Percentiles rank a stretch among this genome's conserved stretches.
Conservation (phyloP, 345 rosid species). For the Ailanthus altissimus region DNA sequence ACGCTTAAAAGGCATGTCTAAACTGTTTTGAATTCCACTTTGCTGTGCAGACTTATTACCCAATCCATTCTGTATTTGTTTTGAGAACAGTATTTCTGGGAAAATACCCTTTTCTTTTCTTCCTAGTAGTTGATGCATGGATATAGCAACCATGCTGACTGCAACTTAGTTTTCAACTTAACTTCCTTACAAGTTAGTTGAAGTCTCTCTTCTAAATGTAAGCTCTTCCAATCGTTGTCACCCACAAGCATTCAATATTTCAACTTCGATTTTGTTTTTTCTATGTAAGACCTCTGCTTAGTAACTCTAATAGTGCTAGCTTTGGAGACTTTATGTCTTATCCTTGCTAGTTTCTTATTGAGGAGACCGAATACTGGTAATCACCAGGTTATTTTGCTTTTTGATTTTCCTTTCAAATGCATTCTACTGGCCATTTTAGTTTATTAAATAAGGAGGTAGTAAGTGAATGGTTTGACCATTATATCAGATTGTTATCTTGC, state of each 20-base stretch:
- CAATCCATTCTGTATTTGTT: neutral
- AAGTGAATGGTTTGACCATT: neutral
- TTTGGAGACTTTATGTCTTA: neutral
- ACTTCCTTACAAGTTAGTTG: too few species aligned
- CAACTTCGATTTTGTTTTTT: neutral
- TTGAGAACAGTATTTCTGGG: neutral
- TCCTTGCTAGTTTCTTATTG: neutral
- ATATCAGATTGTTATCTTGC: neutral
- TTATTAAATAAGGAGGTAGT: neutral
- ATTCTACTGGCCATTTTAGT: neutral
- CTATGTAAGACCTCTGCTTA: neutral
- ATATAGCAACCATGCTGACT: neutral
- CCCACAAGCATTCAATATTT: neutral
- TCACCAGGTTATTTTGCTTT: neutral
- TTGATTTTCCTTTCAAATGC: neutral
- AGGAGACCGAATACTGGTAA: neutral
- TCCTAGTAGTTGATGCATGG: neutral
- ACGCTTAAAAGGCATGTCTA: too few species aligned
- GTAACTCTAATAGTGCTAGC: neutral
- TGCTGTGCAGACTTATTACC: too few species aligned
- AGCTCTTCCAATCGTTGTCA: neutral
- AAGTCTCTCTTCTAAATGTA: neutral
- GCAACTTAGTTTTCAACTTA: too few species aligned
- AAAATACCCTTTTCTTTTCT: neutral
- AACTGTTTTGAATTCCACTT: too few species aligned